These are phyloP conservation scores for Rubus parviflorus DNA, from an alignment of 306 rosid species.

Conservation along the genomic window DNA sequence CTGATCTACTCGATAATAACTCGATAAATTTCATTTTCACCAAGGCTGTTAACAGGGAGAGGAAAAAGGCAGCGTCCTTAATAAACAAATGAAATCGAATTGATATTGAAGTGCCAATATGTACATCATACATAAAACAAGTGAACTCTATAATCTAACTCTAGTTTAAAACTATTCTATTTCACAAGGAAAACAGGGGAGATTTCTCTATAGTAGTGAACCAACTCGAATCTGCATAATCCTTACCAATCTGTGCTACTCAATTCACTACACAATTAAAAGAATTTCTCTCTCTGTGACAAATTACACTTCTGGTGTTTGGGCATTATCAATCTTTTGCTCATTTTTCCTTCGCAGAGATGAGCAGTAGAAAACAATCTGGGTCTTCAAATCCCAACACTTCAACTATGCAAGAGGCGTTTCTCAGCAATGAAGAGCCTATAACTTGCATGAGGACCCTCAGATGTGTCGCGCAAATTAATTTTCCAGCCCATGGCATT, in stretches of 20 bases:
- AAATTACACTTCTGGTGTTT: conserved; percentile 1
- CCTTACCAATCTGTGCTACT: not conserved
- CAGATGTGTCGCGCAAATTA: conserved; percentile 66
- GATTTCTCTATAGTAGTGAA: not conserved
- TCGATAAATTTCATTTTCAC: not conserved
- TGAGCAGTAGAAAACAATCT: not conserved
- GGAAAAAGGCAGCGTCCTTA: not conserved
- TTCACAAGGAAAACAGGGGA: not conserved
- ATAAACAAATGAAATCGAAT: not conserved
- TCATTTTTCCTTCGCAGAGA: not conserved
- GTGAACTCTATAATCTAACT: not conserved
- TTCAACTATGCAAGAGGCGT: conserved; percentile 61
- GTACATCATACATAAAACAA: conserved; percentile 9
- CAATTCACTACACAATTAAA: not conserved
- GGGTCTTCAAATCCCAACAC: conserved; percentile 4
- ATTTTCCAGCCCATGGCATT: conserved; percentile 86
- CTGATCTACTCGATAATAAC: not conserved
- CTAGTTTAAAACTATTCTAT: not conserved
- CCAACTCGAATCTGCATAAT: not conserved
- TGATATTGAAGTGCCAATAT: not conserved
- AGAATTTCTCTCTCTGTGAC: not conserved
- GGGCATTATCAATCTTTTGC: not conserved
- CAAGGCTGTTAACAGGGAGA: not conserved
- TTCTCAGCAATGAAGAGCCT: conserved; percentile 78
- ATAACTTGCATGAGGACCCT: conserved; percentile 90